Conservation (phyloP, 2,329 filamentous ascomycete genomes). For the Aplosporella prunicola region DNA sequence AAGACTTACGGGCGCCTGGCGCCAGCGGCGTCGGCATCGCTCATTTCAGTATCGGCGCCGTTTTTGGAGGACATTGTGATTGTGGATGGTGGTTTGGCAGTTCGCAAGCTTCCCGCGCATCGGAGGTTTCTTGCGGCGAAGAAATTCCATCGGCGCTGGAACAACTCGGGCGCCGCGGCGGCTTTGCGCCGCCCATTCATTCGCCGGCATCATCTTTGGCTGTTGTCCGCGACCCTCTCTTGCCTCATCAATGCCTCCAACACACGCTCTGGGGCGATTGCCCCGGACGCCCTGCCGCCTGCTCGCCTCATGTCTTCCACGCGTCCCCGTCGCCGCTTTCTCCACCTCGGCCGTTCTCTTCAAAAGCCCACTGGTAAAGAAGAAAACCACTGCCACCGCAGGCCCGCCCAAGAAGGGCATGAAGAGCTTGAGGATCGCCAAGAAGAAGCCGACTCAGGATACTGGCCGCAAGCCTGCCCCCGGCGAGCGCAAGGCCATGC, state of each 20-base stretch:
- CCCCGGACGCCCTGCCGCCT: constrained; percentile 17
- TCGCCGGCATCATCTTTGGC: background rate
- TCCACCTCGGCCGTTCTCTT: constrained; percentile 25
- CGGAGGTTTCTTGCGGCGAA: background rate
- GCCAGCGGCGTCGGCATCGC: constrained; percentile 15
- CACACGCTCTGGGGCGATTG: constrained; percentile 8
- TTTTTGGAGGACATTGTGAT: constrained; percentile 9
- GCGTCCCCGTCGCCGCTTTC: constrained; percentile 17
- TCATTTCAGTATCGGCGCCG: constrained; percentile 25
- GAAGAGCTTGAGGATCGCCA: constrained; percentile 34
- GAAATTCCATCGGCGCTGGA: constrained; percentile 9
- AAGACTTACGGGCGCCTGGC: constrained; percentile 20
- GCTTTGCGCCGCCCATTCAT: constrained; percentile 1
- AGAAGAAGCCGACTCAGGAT: constrained; percentile 20
- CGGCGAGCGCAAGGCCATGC: constrained; percentile 77
- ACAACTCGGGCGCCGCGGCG: constrained; percentile 5
- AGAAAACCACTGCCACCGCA: constrained; percentile 19
- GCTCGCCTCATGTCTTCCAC: constrained; percentile 15
- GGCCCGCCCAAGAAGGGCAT: constrained; percentile 26
- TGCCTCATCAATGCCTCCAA: constrained; percentile 22
- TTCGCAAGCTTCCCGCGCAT: background rate
- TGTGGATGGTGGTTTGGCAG: background rate
- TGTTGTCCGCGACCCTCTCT: too few relatives aligned
- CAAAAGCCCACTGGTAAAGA: constrained; percentile 17
- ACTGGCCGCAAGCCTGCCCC: constrained; percentile 47